These are phyloP conservation scores for Silene uniflora DNA, from an alignment of 148 eudicot species.

Conservation along the genomic window DNA sequence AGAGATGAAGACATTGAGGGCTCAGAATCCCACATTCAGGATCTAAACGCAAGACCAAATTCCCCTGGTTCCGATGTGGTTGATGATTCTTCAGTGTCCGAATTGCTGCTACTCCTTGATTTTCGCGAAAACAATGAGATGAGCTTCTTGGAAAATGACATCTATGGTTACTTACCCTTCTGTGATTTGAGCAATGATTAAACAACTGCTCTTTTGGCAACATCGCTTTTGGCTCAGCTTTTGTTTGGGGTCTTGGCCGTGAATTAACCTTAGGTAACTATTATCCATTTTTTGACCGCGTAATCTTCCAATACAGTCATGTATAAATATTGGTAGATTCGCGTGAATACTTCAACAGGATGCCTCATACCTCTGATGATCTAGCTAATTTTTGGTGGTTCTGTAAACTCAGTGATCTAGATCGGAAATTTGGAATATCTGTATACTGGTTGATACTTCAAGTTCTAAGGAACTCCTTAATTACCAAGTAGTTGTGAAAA, in stretches of 20 bases:
- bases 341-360: background rate
- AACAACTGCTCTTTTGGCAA: too few species aligned
- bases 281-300: slow-evolving; percentile 2
- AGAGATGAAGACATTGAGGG: slow-evolving; percentile 26
- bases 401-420: too few species aligned
- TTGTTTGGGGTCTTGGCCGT: background rate
- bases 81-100: slow-evolving; percentile 64
- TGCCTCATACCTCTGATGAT: slow-evolving; percentile 9
- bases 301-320: slow-evolving; percentile 9
- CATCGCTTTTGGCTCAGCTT: too few species aligned
- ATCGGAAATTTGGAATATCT: too few species aligned
- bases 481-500: too few species aligned
- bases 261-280: background rate
- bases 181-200: too few species aligned
- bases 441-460: too few species aligned
- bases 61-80: slow-evolving; percentile 54
- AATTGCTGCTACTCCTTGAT: slow-evolving; percentile 70
- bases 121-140: slow-evolving; percentile 63
- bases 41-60: slow-evolving; percentile 28
- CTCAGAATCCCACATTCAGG: slow-evolving; percentile 18
- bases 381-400: too few species aligned
- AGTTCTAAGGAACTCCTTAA: too few species aligned
- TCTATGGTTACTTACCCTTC: slow-evolving; percentile 33
- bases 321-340: too few species aligned
- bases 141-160: slow-evolving; percentile 64